Base-by-base conservation (phyloP, 768 basidiomycete genomes). In the Naganishia randhawae region DNA sequence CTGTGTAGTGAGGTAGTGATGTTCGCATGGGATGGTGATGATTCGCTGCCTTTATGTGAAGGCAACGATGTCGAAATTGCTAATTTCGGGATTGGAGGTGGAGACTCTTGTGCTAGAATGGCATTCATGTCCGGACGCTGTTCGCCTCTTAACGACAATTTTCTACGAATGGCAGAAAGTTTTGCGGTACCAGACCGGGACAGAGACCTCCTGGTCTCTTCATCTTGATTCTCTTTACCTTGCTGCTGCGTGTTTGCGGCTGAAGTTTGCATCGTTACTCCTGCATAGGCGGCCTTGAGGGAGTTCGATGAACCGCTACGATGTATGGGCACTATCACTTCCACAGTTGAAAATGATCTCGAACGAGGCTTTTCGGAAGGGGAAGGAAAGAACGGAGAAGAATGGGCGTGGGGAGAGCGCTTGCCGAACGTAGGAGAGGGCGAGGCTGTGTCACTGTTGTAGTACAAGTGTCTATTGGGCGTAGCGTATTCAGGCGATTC, bases 291-390 rank as follows among this genome's bases (percentile, higher is more conserved):
- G 19, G 50, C 39, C 22, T n/a, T 39, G 11, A 69, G n/a, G 6
- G 69, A 57, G 9, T 45, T 16, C 4, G 62, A 33, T 13, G 69
- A 69, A n/a, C 19, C 45, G 48, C 64, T 66, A 11, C 37, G 48
- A 39, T 65, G 69, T 29, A 69, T 1, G 6, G 69, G 69, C 19
- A 69, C 22, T 1, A 54, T 53, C 11, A 69, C 63, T 37, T 69
- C 69, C 3, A 69, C 50, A 8, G 25, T 32, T 19, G 63, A 54
- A 25, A 69, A 45, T 32, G 61, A 52, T 32, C 39, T 57, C 13
- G 63, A 41, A 27, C 63, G 64, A 37, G 64, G 53, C 3, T 39
- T 42, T 5, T 55, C 39, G 4, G 16, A 29, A 3, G 19, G 13
- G 25, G 50, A 51, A 17, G 61, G 67, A 22, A 68, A 68, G 50